Conservation (phyloP, 108 stramenopile genomes). For the Cyclostephanos tholiformis region DNA sequence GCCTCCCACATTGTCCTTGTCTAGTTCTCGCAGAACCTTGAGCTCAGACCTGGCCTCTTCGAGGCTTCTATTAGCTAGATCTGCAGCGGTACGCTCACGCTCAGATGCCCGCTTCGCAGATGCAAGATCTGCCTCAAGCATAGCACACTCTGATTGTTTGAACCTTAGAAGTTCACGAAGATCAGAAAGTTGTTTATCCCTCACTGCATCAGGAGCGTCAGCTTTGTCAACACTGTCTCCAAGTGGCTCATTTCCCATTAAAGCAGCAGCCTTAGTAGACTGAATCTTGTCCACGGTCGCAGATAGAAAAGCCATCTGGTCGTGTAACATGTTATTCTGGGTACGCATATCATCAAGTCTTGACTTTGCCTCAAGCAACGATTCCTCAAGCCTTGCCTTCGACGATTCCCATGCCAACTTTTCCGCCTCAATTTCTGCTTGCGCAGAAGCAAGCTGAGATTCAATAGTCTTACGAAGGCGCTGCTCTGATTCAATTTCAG, state of each 20-base stretch:
- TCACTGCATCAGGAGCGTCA: slow-evolving; percentile 5
- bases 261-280: slow-evolving; percentile 30
- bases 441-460: slow-evolving; percentile 41
- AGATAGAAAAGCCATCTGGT: slow-evolving; percentile 71
- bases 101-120: slow-evolving; percentile 70
- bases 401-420: slow-evolving; percentile 51
- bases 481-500: slow-evolving; percentile 58
- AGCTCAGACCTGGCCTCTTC: slow-evolving; percentile 85
- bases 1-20: slow-evolving; percentile 23
- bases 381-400: slow-evolving; percentile 55
- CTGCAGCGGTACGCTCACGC: slow-evolving; percentile 73
- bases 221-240: slow-evolving; percentile 3
- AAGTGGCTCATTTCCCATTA: slow-evolving; percentile 22
- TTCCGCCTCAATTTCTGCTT: slow-evolving; percentile 59
- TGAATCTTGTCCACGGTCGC: slow-evolving; percentile 67
- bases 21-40: slow-evolving; percentile 39
- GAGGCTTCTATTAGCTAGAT: slow-evolving; percentile 69
- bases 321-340: slow-evolving; percentile 79
- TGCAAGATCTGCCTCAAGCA: slow-evolving; percentile 77
- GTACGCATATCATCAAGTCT: slow-evolving; percentile 60
- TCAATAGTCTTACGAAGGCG: slow-evolving; percentile 57
- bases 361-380: slow-evolving; percentile 56
- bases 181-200: slow-evolving; percentile 63
- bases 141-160: slow-evolving; percentile 79
- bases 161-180: slow-evolving; percentile 80